These are phyloP conservation scores for Coemansia sp. DNA, from an alignment of 192 early-diverging fungal species.

Conservation along the genomic window DNA sequence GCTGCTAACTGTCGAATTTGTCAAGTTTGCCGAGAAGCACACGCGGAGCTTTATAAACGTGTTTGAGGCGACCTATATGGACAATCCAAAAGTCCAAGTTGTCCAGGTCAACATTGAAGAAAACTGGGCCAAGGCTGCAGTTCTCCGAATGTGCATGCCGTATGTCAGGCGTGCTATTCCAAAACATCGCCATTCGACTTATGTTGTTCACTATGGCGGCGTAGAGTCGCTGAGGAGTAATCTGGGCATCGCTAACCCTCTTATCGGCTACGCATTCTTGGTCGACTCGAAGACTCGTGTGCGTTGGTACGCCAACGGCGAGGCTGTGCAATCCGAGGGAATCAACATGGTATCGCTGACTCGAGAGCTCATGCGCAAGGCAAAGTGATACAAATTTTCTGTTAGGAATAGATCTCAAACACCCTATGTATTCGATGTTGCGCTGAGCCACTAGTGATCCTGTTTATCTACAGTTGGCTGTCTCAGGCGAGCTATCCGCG, in stretches of 20 bases:
- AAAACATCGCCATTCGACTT: conserved; percentile 23
- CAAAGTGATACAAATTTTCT: conserved; percentile 1
- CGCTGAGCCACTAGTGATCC: neutral
- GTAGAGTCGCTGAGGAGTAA: conserved; percentile 41
- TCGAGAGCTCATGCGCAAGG: conserved; percentile 22
- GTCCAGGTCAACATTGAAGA: conserved; percentile 54
- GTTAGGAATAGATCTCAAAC: neutral
- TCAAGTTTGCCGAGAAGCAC: conserved; percentile 50
- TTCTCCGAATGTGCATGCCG: conserved; percentile 42
- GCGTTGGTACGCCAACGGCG: conserved; percentile 56
- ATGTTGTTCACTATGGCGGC: conserved; percentile 46
- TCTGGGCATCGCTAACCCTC: conserved; percentile 51
- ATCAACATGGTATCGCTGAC: conserved; percentile 37
- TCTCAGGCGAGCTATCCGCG: neutral
- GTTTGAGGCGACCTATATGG: conserved; percentile 33
- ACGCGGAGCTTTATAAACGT: conserved; percentile 40
- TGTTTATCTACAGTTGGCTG: neutral
- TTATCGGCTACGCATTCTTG: conserved; percentile 53
- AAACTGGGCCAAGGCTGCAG: conserved; percentile 50
- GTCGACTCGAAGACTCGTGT: conserved; percentile 41
- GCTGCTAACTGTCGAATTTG: conserved; percentile 49
- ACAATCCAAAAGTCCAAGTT: conserved; percentile 24
- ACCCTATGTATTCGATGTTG: neutral
- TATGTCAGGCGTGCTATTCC: conserved; percentile 32
- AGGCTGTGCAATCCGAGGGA: conserved; percentile 34